Evolutionary conservation across 257 asterid genomes (phyloP), one percentile per base, ranked within the genome.

Genomic region (Solanum commersonii): DNA sequence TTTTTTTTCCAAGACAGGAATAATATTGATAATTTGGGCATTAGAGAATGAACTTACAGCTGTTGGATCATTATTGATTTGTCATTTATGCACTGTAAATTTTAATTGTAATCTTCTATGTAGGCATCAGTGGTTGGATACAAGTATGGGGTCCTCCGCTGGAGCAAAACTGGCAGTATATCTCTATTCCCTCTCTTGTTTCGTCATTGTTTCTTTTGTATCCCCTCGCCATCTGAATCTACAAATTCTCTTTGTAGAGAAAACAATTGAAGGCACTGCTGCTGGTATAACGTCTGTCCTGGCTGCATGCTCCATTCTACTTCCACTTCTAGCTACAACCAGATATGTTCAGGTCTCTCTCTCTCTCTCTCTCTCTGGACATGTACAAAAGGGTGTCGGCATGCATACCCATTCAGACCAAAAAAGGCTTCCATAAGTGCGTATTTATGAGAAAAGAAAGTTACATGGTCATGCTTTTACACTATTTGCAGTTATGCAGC

Each of bases 71-170:
- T 49, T 79, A 31, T 10, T 82, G 31, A 31, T 82, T 81, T 31
- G 18, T 18, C 44, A 49, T 52, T 18, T 29, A 20, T 82, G 44
- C 67, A 49, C 70, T 49, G 86, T 49, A 29, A 82, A 49, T 20
- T 44, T 87, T 46, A 8, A 8, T 74, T 88, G 16, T 89, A 82
- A 49, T 38, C 52, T 42, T 72, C n/a, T 84, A 42, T 89, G 87
- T 88, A 97, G 99, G 99, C 99, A 71, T 97, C 98, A 5, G 92
- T 97, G 99, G 97, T 97, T 3, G 99, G 99, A 83, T 96, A 97
- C 95, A 97, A 96, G 92, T 97, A 96, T 89, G 99, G 99, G 89
- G 99, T 96, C 76, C 98, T 97, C 63, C 95, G 99, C 60, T 96
- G 98, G 99, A 96, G 98, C 90, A 96, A 96, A 92, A 91, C 93